A percentile compares a stretch with the other conserved stretches of the same genome.
phyloP scores from a whole-genome alignment of 257 asterid species.

The Salvia rosmarinus region DNA sequence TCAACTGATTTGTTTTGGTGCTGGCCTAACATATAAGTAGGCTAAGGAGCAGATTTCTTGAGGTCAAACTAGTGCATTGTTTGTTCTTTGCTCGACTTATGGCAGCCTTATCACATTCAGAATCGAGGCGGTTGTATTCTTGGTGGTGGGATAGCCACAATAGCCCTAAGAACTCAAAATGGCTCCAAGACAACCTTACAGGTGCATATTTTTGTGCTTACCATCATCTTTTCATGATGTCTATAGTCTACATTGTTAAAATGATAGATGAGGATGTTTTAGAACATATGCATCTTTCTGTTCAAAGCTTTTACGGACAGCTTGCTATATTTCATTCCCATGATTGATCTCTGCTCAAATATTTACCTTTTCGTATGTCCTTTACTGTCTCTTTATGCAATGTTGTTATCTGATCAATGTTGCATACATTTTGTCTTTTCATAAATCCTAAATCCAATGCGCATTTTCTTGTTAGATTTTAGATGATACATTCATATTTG shows the following conservation, averaged over 20 bases:
- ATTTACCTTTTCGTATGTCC: background rate
- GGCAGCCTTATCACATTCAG: conserved; percentile 69
- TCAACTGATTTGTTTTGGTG: conserved; percentile 20
- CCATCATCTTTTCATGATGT: background rate
- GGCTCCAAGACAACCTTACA: conserved; percentile 65
- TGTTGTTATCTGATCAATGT: background rate
- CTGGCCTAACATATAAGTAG: conserved; percentile 13
- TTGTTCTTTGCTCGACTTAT: conserved; percentile 58
- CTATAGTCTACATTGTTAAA: background rate
- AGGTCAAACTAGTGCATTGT: conserved; percentile 12
- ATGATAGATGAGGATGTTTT: background rate
- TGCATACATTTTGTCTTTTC: background rate
- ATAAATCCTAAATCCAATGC: background rate
- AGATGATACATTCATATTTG: too few relatives aligned
- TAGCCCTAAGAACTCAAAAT: conserved; percentile 63
- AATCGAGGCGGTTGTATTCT: conserved; percentile 69
- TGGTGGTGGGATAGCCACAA: conserved; percentile 82
- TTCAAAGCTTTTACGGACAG: too few relatives aligned
- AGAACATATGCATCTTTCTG: background rate
- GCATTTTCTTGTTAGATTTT: background rate
- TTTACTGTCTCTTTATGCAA: too few relatives aligned
- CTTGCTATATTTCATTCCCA: too few relatives aligned
- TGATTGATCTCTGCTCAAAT: background rate
- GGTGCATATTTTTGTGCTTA: conserved; percentile 35
- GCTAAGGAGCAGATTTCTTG: conserved; percentile 18